Conservation (phyloP, 2,329 filamentous ascomycete species). For the Ophiostoma montium region DNA sequence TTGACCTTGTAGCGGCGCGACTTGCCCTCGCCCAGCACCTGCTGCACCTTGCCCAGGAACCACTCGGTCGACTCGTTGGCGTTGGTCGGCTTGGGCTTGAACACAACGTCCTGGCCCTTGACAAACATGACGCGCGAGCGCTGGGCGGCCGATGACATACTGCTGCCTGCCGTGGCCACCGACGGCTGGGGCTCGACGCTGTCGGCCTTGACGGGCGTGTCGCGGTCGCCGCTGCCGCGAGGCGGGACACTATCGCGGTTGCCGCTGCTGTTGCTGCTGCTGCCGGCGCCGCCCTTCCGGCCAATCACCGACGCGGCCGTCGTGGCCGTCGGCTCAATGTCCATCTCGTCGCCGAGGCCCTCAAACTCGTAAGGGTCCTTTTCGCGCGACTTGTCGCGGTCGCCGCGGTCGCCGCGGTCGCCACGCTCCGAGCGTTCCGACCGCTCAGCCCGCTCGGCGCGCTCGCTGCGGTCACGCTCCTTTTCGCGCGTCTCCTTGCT, state of each 20-base stretch:
- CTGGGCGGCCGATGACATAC: slow-evolving; percentile 22
- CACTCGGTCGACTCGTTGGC: slow-evolving; percentile 42
- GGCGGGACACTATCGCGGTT: slow-evolving; percentile 23
- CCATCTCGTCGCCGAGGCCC: slow-evolving; percentile 27
- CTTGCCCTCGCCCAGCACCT: slow-evolving; percentile 62
- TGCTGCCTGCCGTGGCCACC: background rate
- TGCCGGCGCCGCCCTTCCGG: slow-evolving; percentile 16
- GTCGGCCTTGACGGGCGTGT: slow-evolving; percentile 39
- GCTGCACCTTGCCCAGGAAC: slow-evolving; percentile 67
- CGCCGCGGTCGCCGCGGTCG: slow-evolving; percentile 5
- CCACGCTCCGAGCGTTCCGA: slow-evolving; percentile 14
- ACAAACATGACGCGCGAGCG: slow-evolving; percentile 42
- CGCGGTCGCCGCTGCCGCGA: slow-evolving; percentile 20
- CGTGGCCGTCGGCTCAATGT: slow-evolving; percentile 26
- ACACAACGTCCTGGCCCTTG: slow-evolving; percentile 51
- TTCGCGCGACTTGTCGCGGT: slow-evolving; percentile 8
- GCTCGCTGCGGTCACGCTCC: slow-evolving; percentile 1
- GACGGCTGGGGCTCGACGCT: slow-evolving; percentile 37
- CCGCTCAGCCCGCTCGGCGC: slow-evolving; percentile 4
- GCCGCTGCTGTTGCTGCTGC: slow-evolving; percentile 15
- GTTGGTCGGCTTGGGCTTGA: slow-evolving; percentile 41
- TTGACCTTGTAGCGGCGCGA: slow-evolving; percentile 66
- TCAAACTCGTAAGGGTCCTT: slow-evolving; percentile 28
- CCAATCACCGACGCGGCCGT: slow-evolving; percentile 24
- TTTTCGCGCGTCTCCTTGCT: background rate